Evolutionary conservation across 108 stramenopile genomes (phyloP), one percentile per base, ranked within the genome.

Genomic region (Conticribra guillardii): DNA sequence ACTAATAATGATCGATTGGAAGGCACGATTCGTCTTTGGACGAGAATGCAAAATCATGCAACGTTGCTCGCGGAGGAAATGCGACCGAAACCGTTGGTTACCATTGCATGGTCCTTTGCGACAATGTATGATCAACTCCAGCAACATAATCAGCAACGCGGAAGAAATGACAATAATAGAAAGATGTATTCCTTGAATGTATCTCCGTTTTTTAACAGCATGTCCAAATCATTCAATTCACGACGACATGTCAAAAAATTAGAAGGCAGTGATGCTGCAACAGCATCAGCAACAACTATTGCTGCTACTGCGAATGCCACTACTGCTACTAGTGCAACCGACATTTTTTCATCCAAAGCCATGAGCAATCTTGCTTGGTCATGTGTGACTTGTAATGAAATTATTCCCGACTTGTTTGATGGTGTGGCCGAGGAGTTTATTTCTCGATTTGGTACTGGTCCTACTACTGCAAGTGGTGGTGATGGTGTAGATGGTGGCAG

Each of bases 301-400:
- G n/a, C n/a, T n/a, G n/a, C n/a, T n/a, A n/a, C n/a, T n/a, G n/a
- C n/a, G n/a, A n/a, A n/a, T n/a, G n/a, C n/a, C n/a, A n/a, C n/a
- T n/a, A n/a, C n/a, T n/a, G n/a, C n/a, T n/a, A n/a, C n/a, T n/a
- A n/a, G n/a, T n/a, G n/a, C n/a, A n/a, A n/a, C n/a, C n/a, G 37
- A 41, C 11, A 41, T 9, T 9, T 79, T 72, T 60, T 34, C 69
- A 19, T 60, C 63, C 0, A 70, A 72, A 16, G 55, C 67, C 41
- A 26, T 79, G 30, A 34, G 61, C 21, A 79, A 71, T 52, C 31
- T 79, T 27, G 65, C 71, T 0, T 79, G 79, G 79, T 67, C 79
- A 16, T 66, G 65, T 29, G 62, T 71, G 65, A 72, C 71, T 5
- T 79, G 79, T 31, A 33, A 54, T 14, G 54, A 51, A 1, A 15